phyloP scores from a whole-genome alignment of 2,329 filamentous ascomycete genomes.

The Cladobotryum protrusum region DNA sequence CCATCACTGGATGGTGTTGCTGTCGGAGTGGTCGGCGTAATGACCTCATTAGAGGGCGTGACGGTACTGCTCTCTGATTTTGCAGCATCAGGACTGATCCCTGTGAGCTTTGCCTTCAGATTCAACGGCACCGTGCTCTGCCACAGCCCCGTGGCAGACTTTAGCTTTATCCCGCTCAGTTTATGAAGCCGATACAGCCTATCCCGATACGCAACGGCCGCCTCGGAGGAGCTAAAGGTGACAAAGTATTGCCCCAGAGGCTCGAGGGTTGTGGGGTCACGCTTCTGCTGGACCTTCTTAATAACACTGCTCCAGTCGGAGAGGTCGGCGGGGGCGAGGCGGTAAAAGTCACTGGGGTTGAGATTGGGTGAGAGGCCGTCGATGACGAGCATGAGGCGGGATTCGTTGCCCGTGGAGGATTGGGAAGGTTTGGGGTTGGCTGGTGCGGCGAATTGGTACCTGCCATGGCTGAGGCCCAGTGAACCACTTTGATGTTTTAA shows the following conservation, averaged over 20 bases:
- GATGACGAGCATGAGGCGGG: conserved; percentile 46
- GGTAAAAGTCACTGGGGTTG: conserved; percentile 63
- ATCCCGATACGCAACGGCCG: conserved; percentile 54
- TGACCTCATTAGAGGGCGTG: neutral
- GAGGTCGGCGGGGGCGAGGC: conserved; percentile 58
- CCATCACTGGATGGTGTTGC: neutral
- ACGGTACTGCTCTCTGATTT: neutral
- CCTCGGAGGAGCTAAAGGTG: conserved; percentile 55
- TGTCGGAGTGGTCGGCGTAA: neutral
- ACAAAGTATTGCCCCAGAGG: conserved; percentile 62
- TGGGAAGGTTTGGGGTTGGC: neutral
- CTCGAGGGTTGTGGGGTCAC: conserved; percentile 57
- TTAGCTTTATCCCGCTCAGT: conserved; percentile 24
- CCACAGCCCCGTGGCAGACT: conserved; percentile 27
- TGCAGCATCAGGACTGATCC: neutral
- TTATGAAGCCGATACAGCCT: conserved; percentile 28
- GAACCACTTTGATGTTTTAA: too few species aligned
- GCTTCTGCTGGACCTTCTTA: conserved; percentile 57
- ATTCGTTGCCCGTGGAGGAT: conserved; percentile 1
- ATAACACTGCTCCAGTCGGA: conserved; percentile 63
- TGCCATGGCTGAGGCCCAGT: neutral
- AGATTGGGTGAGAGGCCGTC: conserved; percentile 53
- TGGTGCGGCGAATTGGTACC: neutral
- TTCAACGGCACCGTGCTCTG: conserved; percentile 19
- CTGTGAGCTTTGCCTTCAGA: conserved; percentile 17